Conservation (phyloP, 2,329 filamentous ascomycete genomes). For the Colletotrichum tropicale region DNA sequence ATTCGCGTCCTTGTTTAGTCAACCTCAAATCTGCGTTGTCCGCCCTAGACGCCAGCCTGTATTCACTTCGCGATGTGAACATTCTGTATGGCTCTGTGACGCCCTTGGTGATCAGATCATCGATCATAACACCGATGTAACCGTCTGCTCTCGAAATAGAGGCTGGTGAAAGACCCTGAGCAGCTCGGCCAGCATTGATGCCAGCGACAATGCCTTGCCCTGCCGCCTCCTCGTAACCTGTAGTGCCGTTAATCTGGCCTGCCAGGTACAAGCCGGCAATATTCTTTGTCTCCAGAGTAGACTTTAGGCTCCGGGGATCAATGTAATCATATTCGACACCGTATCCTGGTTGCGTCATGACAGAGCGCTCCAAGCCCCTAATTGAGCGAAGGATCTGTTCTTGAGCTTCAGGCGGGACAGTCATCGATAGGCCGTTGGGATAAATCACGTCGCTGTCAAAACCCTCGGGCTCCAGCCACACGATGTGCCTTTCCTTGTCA, state of each 20-base stretch:
- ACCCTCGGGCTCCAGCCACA: slow-evolving; percentile 97
- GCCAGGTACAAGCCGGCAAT: slow-evolving; percentile 90
- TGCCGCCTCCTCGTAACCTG: slow-evolving; percentile 96
- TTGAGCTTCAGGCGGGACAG: slow-evolving; percentile 87
- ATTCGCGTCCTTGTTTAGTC: slow-evolving; percentile 76
- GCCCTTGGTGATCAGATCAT: slow-evolving; percentile 95
- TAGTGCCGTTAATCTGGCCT: slow-evolving; percentile 97
- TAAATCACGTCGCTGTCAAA: slow-evolving; percentile 91
- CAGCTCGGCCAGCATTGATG: slow-evolving; percentile 88
- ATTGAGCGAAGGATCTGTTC: slow-evolving; percentile 85
- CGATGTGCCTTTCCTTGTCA: slow-evolving; percentile 80
- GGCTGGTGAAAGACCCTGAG: slow-evolving; percentile 68
- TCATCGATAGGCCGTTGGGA: slow-evolving; percentile 97
- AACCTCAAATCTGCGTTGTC: slow-evolving; percentile 94
- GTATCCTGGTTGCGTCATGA: slow-evolving; percentile 94
- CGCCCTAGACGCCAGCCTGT: slow-evolving; percentile 87
- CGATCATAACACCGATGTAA: slow-evolving; percentile 98
- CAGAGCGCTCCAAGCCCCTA: slow-evolving; percentile 83
- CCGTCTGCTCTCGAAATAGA: slow-evolving; percentile 82
- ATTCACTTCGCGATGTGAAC: slow-evolving; percentile 97
- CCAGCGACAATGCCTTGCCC: slow-evolving; percentile 92
- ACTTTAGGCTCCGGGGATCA: slow-evolving; percentile 84
- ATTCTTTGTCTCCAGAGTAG: slow-evolving; percentile 92
- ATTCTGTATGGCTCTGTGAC: slow-evolving; percentile 97
- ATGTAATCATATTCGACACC: slow-evolving; percentile 99